phyloP scores from a whole-genome alignment of 257 asterid genomes.

The Solanum virginianum region DNA sequence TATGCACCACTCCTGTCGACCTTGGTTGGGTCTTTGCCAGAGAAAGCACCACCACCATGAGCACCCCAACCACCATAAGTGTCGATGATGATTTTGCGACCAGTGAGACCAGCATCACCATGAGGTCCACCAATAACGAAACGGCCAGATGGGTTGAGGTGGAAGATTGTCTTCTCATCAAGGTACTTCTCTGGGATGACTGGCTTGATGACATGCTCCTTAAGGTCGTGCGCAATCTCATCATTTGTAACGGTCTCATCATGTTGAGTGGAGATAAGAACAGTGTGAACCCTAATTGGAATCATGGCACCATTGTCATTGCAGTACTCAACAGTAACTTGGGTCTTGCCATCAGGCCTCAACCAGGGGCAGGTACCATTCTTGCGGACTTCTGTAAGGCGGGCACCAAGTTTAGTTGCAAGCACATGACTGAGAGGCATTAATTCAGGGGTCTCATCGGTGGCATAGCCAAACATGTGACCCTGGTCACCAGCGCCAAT shows the following conservation, averaged over 20 bases:
- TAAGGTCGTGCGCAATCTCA: conserved; percentile 43
- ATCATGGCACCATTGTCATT: conserved; percentile 56
- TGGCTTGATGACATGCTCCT: conserved; percentile 53
- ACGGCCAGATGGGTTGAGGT: conserved; percentile 52
- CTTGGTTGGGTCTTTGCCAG: conserved; percentile 58
- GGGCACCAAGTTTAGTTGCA: conserved; percentile 49
- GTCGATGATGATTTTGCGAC: conserved; percentile 52
- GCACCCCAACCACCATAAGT: conserved; percentile 71
- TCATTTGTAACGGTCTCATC: conserved; percentile 58
- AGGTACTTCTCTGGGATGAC: conserved; percentile 52
- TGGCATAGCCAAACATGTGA: conserved; percentile 56
- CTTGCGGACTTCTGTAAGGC: conserved; percentile 51
- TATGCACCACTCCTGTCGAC: conserved; percentile 62
- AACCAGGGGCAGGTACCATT: conserved; percentile 49
- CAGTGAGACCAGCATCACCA: conserved; percentile 60
- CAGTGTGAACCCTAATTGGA: conserved; percentile 47
- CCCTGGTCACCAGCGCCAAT: conserved; percentile 62
- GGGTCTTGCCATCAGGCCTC: conserved; percentile 62
- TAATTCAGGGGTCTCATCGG: conserved; percentile 52
- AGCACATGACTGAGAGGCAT: conserved; percentile 66
- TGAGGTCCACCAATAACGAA: conserved; percentile 57
- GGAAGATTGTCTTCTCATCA: conserved; percentile 53
- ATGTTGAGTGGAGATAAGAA: conserved; percentile 54
- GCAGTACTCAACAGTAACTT: conserved; percentile 51
- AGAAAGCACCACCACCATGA: conserved; percentile 61